These are phyloP conservation scores for Kodamaea nitidulidarum DNA, from an alignment of 805 yeast genomes.

Conservation along the genomic window DNA sequence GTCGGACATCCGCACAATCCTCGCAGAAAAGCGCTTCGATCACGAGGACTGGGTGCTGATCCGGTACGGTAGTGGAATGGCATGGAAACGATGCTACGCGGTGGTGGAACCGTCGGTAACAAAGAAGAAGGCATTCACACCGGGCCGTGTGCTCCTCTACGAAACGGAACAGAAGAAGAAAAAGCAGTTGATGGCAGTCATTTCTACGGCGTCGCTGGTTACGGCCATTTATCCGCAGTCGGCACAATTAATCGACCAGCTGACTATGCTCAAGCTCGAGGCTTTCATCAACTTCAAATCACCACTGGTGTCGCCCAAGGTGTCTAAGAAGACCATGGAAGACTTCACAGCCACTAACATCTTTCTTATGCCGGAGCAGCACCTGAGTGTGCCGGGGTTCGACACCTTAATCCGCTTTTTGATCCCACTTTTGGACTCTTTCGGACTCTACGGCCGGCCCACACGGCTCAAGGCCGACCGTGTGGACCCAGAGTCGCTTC, in stretches of 20 bases:
- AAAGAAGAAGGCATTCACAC: constrained; percentile 43
- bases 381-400: constrained; percentile 45
- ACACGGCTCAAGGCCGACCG: constrained; percentile 40
- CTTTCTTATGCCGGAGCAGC: constrained; percentile 43
- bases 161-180: constrained; percentile 78
- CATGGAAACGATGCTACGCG: constrained; percentile 93
- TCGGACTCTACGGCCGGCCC: constrained; percentile 46
- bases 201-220: constrained; percentile 63
- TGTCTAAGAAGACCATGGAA: constrained; percentile 25
- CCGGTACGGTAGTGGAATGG: constrained; percentile 95
- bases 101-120: constrained; percentile 70
- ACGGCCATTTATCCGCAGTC: constrained; percentile 93
- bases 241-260: constrained; percentile 72
- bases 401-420: constrained; percentile 45
- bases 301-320: constrained; percentile 32
- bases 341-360: constrained; percentile 40
- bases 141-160: constrained; percentile 74
- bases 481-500: constrained; percentile 36
- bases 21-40: constrained; percentile 78
- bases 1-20: constrained; percentile 79
- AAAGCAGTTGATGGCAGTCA: constrained; percentile 71
- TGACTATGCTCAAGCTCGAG: constrained; percentile 85
- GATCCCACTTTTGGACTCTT: constrained; percentile 38
- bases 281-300: constrained; percentile 65
- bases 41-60: constrained; percentile 96